Conservation (phyloP, 148 eudicot species). For the Tetragonia tetragonoides region DNA sequence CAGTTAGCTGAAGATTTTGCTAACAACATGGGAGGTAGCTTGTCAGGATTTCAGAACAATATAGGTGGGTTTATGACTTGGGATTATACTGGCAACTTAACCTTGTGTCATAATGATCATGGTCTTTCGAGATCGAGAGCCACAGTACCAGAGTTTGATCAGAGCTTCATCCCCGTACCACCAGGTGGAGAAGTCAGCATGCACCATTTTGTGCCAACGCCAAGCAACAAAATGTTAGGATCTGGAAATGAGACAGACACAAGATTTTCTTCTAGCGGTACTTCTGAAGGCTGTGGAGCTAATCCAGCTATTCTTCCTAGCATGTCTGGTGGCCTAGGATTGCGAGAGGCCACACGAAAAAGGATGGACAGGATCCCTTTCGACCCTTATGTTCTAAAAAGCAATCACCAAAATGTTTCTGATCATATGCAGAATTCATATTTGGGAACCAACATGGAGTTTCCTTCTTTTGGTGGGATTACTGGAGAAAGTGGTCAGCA, state of each 20-base stretch:
- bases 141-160: constrained; percentile 1
- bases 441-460: neutral
- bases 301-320: neutral
- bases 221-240: constrained; percentile 10
- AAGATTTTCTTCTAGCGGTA: neutral
- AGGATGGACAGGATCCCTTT: constrained; percentile 15
- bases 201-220: constrained; percentile 15
- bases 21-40: constrained; percentile 10
- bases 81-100: constrained; percentile 1
- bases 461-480: neutral
- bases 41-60: constrained; percentile 14
- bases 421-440: neutral
- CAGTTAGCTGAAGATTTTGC: constrained; percentile 10
- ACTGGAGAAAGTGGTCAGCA: constrained; percentile 10
- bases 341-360: neutral
- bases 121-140: neutral
- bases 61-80: neutral
- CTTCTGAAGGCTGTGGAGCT: constrained; percentile 7
- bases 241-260: neutral
- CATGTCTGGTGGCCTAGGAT: constrained; percentile 1
- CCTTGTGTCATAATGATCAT: neutral
- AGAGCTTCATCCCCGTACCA: constrained; percentile 1
- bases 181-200: constrained; percentile 6
- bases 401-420: constrained; percentile 25
- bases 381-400: constrained; percentile 21